Base-by-base conservation (phyloP, 768 basidiomycete species). In the Auricularia sp. region DNA sequence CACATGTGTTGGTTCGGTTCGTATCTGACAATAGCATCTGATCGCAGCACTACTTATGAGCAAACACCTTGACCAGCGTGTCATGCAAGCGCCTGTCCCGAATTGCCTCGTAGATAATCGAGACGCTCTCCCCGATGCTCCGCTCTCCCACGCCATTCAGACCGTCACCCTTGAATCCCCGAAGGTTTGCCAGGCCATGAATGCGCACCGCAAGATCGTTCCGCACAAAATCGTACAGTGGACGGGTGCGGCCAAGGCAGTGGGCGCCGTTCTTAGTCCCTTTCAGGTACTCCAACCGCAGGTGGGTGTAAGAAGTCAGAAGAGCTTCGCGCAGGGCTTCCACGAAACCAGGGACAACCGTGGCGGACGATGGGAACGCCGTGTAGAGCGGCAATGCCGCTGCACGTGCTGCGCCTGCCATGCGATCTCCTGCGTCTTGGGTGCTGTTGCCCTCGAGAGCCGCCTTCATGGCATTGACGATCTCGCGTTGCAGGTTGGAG, bases 181-280 rank as follows among this genome's bases (percentile, higher is more conserved):
- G 64, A 7, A 85, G 78, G 71, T 94, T 94, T 69, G 90, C 89
- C 6, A 81, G 78, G 14, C 91, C 91, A 67, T 92, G 85, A 89
- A 92, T 93, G 68, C 78, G 78, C 66, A 93, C 83, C 18, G 88
- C 89, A 34, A 94, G 77, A 6, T 80, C 82, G 29, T 82, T 65
- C 37, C 92, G 80, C 3, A 94, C 83, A 67, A 85, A 94, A 72
- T 90, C 86, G 74, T 94, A 94, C 24, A 94, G 73, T 3, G 83
- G 77, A 10, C 84, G 80, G 3, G 90, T 91, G 71, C 82, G 83
- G 71, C 84, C 85, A 65, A 94, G 79, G 73, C 79, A 85, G 47
- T 51, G 47, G 11, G 47, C 14, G 14, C 18, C 47, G 3, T 88
- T 89, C 14, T 81, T 78, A 47, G 71, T 77, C 35, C 86, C 87